A percentile compares a stretch with the other conserved stretches of the same genome.
phyloP scores from a whole-genome alignment of 768 basidiomycete genomes.

The Pholiota molesta region DNA sequence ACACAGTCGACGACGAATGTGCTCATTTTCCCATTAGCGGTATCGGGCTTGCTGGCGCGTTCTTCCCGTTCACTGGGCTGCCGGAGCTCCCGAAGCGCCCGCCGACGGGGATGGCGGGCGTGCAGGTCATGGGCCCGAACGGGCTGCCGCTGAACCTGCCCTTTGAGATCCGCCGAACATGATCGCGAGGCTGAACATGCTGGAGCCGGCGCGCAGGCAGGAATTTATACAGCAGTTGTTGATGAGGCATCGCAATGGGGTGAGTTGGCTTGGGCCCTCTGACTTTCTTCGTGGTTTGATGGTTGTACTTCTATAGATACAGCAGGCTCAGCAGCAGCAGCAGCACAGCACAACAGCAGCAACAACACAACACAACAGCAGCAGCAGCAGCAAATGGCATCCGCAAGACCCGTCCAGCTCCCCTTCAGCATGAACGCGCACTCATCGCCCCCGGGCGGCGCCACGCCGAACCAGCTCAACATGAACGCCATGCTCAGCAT shows the following conservation, averaged over 20 bases:
- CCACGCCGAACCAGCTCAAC: conserved; percentile 14
- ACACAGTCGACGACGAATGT: conserved; percentile 46
- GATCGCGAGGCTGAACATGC: neutral
- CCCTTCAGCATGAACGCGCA: neutral
- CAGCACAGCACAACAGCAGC: conserved; percentile 23
- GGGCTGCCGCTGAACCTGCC: neutral
- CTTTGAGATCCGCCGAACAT: neutral
- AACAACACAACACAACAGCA: conserved; percentile 25
- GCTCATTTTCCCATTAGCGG: conserved; percentile 46
- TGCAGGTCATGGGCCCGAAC: neutral
- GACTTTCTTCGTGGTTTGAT: neutral
- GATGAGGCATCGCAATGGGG: neutral
- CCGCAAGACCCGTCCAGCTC: conserved; percentile 1
- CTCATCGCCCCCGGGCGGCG: neutral
- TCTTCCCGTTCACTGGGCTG: conserved; percentile 55
- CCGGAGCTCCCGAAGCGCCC: conserved; percentile 47
- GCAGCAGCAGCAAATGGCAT: conserved; percentile 7
- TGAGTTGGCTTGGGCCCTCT: neutral
- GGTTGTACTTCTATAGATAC: too few species aligned
- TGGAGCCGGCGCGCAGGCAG: neutral
- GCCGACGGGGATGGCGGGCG: neutral
- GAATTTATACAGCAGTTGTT: neutral
- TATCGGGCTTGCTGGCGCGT: conserved; percentile 42
- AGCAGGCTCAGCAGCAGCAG: too few species aligned
- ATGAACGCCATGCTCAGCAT: conserved; percentile 21